Percentiles rank a stretch among this genome's conserved stretches.
Conservation (phyloP, 2,329 filamentous ascomycete species). For the Aspergillus arachidicola region DNA sequence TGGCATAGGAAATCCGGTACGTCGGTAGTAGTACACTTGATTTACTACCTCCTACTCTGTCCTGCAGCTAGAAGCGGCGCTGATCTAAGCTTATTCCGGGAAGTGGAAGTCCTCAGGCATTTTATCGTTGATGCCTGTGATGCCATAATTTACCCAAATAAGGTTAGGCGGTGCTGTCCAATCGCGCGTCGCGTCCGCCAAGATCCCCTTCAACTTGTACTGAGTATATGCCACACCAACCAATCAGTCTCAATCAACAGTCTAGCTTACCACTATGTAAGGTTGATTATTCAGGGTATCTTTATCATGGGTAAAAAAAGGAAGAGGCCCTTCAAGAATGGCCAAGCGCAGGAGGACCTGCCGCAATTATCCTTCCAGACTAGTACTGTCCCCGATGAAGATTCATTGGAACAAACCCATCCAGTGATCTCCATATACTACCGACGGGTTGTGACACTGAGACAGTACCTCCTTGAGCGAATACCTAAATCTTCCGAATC, state of each 20-base stretch:
- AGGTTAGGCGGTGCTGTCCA: background rate
- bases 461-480: constrained; percentile 68
- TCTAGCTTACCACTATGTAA: background rate
- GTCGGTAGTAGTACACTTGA: no score
- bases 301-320: constrained; percentile 34
- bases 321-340: constrained; percentile 41
- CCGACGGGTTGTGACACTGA: constrained; percentile 64
- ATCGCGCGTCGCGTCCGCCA: background rate
- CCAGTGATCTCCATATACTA: constrained; percentile 72
- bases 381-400: background rate
- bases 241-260: background rate
- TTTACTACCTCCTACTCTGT: no score
- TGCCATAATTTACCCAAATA: background rate
- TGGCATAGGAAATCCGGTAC: no score
- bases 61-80: no score
- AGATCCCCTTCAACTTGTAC: background rate
- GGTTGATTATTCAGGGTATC: background rate
- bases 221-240: background rate
- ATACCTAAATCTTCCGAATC: constrained; percentile 68
- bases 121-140: no score
- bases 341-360: constrained; percentile 14
- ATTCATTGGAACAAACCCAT: constrained; percentile 44
- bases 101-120: no score
- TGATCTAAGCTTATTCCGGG: no score
- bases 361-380: constrained; percentile 27